Percentiles rank a stretch among this genome's conserved stretches.
These are phyloP conservation scores for Guadua angustifolia DNA, from an alignment of 176 grass and related monocot genomes.

Conservation along the genomic window DNA sequence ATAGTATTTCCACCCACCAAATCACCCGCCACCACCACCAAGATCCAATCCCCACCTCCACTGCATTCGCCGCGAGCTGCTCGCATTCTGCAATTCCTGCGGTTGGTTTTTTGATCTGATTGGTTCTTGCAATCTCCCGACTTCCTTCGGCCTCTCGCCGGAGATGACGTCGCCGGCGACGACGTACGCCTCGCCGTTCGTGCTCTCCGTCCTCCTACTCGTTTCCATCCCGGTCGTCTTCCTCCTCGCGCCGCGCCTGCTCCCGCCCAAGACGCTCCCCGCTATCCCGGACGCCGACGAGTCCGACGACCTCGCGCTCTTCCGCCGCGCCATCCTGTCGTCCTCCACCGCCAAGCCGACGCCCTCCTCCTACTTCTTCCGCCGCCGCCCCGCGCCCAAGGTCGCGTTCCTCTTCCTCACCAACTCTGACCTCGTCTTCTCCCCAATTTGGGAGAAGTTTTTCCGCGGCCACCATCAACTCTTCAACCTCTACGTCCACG, in stretches of 20 bases:
- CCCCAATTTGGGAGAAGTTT: slow-evolving; percentile 88
- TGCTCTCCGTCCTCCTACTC: slow-evolving; percentile 68
- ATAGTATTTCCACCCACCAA: not conserved
- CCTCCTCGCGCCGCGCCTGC: slow-evolving; percentile 72
- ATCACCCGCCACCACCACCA: not conserved
- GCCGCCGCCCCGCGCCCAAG: slow-evolving; percentile 61
- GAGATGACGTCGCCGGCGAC: slow-evolving; percentile 58
- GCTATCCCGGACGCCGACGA: slow-evolving; percentile 86
- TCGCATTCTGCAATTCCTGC: slow-evolving; percentile 13
- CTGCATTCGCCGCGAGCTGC: slow-evolving; percentile 37
- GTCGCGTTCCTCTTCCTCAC: slow-evolving; percentile 95
- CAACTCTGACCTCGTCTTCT: slow-evolving; percentile 77
- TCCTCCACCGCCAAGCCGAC: slow-evolving; percentile 58
- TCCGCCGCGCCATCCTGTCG: slow-evolving; percentile 86
- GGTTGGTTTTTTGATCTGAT: not conserved
- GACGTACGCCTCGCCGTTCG: slow-evolving; percentile 60
- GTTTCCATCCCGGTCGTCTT: slow-evolving; percentile 73
- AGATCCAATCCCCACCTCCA: slow-evolving; percentile 42
- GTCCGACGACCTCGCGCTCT: slow-evolving; percentile 87
- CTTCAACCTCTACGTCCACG: slow-evolving; percentile 89
- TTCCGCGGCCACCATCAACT: slow-evolving; percentile 64
- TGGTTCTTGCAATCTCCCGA: not conserved
- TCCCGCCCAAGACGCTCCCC: slow-evolving; percentile 81
- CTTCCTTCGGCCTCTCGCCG: slow-evolving; percentile 19
- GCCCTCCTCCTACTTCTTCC: slow-evolving; percentile 51